Base-by-base conservation (phyloP, 1,284 basidiomycete species). In the Baeospora myosura region DNA sequence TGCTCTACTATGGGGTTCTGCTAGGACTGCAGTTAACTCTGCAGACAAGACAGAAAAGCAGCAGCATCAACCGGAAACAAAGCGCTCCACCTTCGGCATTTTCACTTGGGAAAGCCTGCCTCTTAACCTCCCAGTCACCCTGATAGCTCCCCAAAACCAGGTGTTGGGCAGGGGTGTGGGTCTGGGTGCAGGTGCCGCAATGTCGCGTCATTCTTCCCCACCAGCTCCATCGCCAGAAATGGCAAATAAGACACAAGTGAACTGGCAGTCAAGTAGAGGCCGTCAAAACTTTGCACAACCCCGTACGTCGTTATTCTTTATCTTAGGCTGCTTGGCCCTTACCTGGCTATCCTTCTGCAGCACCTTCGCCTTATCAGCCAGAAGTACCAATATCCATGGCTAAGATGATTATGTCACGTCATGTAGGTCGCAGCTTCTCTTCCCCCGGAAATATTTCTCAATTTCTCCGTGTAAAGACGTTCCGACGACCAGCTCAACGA, bases 401-500 rank as follows among this genome's bases (percentile, higher is more conserved):
- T 2, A 69, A 69, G 49, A 66, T 69, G 53, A 69, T 69, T 47
- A 69, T 69, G 67, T 68, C 65, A 23, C 60, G 66, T 56, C 67
- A 69, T 61, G 64, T 66, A 49, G 37, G 63, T 53, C 36, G 26
- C 26, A 30, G 16, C 35, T 42, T 41, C 38, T 32, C 35, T 30
- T 31, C 36, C 33, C 22, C 28, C 18, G 18, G 22, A 42, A 10
- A 33, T 41, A 42, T 18, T 20, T 25, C 37, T 36, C 14, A 29
- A 30, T 43, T 11, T 39, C 22, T 30, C 16, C 32, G 21, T 44
- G 11, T 33, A 3, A 22, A 64, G 62, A 66, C 65, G 5, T 66
- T 65, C 53, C 58, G 65, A 48, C 57, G 61, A 41, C 63, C 65
- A 14, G 45, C 58, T 5, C 59, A 53, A 22, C 60, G 59, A n/a